These are phyloP conservation scores for Drechslerella coelobrocha DNA, from an alignment of 2,329 filamentous ascomycete genomes.

Conservation along the genomic window DNA sequence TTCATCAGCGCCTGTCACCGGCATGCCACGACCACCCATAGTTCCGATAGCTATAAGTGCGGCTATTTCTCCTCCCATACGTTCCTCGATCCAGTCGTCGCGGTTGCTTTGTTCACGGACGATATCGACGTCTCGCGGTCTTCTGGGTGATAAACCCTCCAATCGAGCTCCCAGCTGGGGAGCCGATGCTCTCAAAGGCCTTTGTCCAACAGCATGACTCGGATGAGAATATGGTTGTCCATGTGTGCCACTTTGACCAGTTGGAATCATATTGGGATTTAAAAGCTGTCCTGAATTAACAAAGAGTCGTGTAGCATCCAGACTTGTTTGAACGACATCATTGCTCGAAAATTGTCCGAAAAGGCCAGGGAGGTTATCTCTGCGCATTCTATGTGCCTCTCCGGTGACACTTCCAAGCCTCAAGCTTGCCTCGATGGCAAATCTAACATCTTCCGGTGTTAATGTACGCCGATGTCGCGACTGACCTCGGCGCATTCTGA, in stretches of 20 bases:
- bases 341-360: not conserved
- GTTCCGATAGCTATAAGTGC: not conserved
- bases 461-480: not conserved
- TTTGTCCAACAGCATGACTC: not conserved
- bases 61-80: too few species aligned
- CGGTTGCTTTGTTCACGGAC: not conserved
- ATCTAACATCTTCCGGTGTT: slow-evolving; percentile 15
- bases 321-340: not conserved
- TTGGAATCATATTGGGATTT: not conserved
- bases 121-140: not conserved
- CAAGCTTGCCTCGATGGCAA: not conserved
- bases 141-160: not conserved
- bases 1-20: not conserved
- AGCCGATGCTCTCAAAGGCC: not conserved
- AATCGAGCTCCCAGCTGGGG: not conserved
- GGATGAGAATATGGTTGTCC: not conserved
- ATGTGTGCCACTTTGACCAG: not conserved
- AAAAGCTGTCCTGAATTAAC: not conserved
- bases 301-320: not conserved
- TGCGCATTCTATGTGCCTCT: not conserved
- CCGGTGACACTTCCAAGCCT: not conserved
- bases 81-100: not conserved
- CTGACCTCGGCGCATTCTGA: not conserved
- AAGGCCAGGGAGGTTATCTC: not conserved
- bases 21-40: not conserved